Conservation (phyloP, 2,329 filamentous ascomycete genomes). For the Zalaria sp. region DNA sequence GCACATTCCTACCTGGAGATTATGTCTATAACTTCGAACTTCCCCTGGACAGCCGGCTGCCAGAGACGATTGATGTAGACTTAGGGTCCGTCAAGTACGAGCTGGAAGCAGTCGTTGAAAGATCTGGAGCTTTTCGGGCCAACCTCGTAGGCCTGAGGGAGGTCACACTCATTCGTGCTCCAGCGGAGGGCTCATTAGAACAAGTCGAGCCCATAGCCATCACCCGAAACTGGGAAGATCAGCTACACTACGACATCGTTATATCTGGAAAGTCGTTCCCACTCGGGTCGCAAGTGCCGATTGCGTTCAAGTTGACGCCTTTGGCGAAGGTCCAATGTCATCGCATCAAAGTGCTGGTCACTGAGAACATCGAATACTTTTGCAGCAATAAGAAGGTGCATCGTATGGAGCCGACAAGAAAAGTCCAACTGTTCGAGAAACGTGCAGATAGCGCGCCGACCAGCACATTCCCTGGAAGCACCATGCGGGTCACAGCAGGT, state of each 20-base stretch:
- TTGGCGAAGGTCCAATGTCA: conserved; percentile 88
- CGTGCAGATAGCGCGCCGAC: conserved; percentile 63
- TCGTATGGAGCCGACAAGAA: conserved; percentile 68
- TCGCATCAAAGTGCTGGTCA: conserved; percentile 80
- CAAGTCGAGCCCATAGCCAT: conserved; percentile 90
- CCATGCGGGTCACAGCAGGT: conserved; percentile 62
- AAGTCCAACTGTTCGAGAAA: conserved; percentile 80
- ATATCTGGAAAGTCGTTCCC: conserved; percentile 94
- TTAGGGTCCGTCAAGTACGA: conserved; percentile 81
- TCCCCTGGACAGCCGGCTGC: conserved; percentile 61
- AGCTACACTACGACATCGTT: conserved; percentile 88
- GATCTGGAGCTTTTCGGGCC: conserved; percentile 77
- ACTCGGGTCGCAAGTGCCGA: conserved; percentile 73
- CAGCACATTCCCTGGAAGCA: conserved; percentile 59
- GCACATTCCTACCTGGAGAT: conserved; percentile 65
- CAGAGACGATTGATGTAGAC: conserved; percentile 77
- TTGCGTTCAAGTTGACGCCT: conserved; percentile 86
- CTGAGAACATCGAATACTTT: conserved; percentile 84
- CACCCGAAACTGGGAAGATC: conserved; percentile 86
- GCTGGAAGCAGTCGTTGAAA: conserved; percentile 70
- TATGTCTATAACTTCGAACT: conserved; percentile 70
- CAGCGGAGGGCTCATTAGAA: conserved; percentile 76
- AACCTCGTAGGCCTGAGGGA: conserved; percentile 75
- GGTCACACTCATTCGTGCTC: conserved; percentile 69
- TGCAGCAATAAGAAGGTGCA: conserved; percentile 76